phyloP scores from a whole-genome alignment of 192 early-diverging fungal genomes.

The Entomortierella parvispora region DNA sequence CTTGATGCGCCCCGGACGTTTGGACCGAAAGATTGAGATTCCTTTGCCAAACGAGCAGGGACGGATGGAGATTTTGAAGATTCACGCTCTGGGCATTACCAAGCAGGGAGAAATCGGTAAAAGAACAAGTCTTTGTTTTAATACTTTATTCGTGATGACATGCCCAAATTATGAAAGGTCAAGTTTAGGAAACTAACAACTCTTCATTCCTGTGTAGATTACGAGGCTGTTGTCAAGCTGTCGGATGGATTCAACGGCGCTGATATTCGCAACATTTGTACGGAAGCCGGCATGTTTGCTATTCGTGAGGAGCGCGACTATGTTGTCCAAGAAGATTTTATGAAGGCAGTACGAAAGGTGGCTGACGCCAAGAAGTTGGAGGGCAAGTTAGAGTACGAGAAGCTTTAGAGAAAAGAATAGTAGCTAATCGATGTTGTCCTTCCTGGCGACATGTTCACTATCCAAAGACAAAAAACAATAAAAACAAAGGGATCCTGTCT shows the following conservation, averaged over 20 bases:
- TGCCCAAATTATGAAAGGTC: no score
- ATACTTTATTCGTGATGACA: neutral
- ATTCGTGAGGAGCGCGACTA: constrained; percentile 99
- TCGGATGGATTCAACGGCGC: constrained; percentile 95
- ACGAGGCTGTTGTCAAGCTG: constrained; percentile 96
- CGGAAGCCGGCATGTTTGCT: constrained; percentile 99
- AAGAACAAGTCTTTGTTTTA: no score
- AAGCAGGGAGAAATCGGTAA: constrained; percentile 96
- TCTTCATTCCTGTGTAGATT: no score
- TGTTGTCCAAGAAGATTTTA: constrained; percentile 98
- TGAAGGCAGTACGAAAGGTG: constrained; percentile 99
- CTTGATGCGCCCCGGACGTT: constrained; percentile 93
- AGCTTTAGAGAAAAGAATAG: constrained; percentile 62
- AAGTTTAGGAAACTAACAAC: no score
- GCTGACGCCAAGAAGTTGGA: constrained; percentile 96
- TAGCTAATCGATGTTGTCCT: neutral
- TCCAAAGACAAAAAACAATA: no score
- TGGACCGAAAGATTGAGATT: constrained; percentile 99
- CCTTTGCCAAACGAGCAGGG: constrained; percentile 99
- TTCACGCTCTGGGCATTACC: constrained; percentile 92
- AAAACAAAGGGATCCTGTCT: no score
- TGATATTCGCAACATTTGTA: constrained; percentile 98
- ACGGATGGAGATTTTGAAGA: constrained; percentile 96
- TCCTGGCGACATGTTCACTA: neutral
- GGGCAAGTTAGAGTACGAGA: constrained; percentile 90